These are phyloP conservation scores for Aspergillus ostianus DNA, from an alignment of 495 filamentous ascomycete species.

Conservation along the genomic window DNA sequence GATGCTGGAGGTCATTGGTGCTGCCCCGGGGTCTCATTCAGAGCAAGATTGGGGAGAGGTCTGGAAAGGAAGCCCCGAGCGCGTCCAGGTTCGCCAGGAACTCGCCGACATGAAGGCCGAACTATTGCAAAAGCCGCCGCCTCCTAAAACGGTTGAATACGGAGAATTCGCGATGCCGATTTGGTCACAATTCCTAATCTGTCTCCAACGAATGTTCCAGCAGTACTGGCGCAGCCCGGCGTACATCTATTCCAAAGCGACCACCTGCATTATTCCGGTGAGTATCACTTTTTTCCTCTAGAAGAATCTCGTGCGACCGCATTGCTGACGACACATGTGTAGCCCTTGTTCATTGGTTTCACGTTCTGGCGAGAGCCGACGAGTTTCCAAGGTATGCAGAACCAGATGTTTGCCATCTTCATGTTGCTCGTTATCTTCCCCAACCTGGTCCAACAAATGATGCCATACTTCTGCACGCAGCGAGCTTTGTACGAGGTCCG, in stretches of 20 bases:
- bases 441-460: slow-evolving; percentile 76
- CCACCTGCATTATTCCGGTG: slow-evolving; percentile 46
- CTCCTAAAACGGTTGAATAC: slow-evolving; percentile 34
- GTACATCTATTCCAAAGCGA: slow-evolving; percentile 77
- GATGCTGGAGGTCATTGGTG: slow-evolving; percentile 91
- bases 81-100: slow-evolving; percentile 58
- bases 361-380: slow-evolving; percentile 75
- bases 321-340: slow-evolving; percentile 42
- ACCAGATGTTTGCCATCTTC: slow-evolving; percentile 86
- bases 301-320: neutral
- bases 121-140: slow-evolving; percentile 43
- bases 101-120: slow-evolving; percentile 62
- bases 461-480: slow-evolving; percentile 79
- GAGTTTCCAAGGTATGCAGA: slow-evolving; percentile 75
- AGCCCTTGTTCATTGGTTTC: slow-evolving; percentile 82
- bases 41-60: slow-evolving; percentile 76
- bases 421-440: slow-evolving; percentile 76
- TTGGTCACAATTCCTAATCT: slow-evolving; percentile 45
- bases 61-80: slow-evolving; percentile 75
- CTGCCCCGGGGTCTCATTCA: slow-evolving; percentile 71
- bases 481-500: slow-evolving; percentile 80
- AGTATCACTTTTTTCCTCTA: slow-evolving; percentile 7
- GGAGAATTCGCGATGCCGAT: slow-evolving; percentile 53
- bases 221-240: slow-evolving; percentile 88
- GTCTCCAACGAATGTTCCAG: slow-evolving; percentile 66